Conservation (phyloP, 768 basidiomycete species). For the Kwoniella dendrophila region DNA sequence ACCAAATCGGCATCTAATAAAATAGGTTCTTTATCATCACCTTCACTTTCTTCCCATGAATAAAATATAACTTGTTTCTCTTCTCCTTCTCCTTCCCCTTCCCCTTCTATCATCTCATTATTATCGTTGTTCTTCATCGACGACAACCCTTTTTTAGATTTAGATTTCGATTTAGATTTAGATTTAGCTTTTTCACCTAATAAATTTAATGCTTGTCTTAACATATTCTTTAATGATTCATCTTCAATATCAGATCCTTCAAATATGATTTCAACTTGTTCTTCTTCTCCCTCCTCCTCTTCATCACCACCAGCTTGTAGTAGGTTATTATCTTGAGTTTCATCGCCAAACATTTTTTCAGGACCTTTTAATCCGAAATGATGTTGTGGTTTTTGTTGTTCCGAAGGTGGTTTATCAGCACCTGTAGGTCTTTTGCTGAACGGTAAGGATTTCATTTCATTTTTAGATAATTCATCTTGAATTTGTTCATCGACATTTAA, state of each 20-base stretch:
- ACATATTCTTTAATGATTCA: constrained; percentile 18
- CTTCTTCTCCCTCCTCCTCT: neutral
- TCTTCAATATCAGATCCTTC: constrained; percentile 16
- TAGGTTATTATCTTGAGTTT: too few relatives aligned
- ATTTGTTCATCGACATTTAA: neutral
- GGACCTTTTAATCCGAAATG: constrained; percentile 19
- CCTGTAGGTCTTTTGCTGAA: constrained; percentile 18
- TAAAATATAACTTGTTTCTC: constrained; percentile 20
- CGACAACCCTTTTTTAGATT: neutral
- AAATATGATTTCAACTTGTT: constrained; percentile 13
- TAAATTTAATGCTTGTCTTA: constrained; percentile 24
- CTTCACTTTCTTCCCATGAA: constrained; percentile 28
- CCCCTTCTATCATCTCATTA: constrained; percentile 1
- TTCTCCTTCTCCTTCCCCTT: neutral
- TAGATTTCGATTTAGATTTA: neutral
- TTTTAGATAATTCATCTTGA: neutral
- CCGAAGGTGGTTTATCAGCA: constrained; percentile 7
- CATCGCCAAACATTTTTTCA: constrained; percentile 3
- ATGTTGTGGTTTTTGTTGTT: constrained; percentile 4
- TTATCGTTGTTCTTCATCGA: neutral
- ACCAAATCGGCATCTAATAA: constrained; percentile 23
- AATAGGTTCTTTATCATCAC: constrained; percentile 20
- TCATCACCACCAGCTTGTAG: neutral
- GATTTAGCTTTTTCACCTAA: constrained; percentile 5
- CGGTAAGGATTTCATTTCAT: constrained; percentile 1